phyloP scores from a whole-genome alignment of 345 rosid species.

The Salix udensis region DNA sequence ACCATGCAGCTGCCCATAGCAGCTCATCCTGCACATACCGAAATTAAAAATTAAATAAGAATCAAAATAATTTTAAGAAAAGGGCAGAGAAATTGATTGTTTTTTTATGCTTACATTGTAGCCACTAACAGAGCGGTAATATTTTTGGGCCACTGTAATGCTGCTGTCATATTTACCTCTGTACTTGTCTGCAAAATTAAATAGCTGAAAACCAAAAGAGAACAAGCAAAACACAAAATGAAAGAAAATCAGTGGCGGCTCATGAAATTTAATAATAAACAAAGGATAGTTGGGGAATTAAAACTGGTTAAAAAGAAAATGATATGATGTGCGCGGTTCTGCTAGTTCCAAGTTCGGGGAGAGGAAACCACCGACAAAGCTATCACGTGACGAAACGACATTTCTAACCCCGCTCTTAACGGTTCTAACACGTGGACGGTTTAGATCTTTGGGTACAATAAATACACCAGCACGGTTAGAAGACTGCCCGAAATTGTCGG shows the following conservation, averaged over 20 bases:
- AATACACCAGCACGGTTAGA: constrained; percentile 31
- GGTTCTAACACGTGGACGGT: constrained; percentile 37
- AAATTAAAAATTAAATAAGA: constrained; percentile 3
- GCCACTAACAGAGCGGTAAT: constrained; percentile 82
- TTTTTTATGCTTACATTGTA: constrained; percentile 54
- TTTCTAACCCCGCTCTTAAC: neutral
- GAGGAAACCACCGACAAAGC: constrained; percentile 27
- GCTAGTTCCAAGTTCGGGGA: neutral
- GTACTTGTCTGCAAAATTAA: constrained; percentile 92
- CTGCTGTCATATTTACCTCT: constrained; percentile 95
- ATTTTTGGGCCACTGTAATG: constrained; percentile 75
- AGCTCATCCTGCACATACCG: constrained; percentile 67
- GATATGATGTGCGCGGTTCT: neutral
- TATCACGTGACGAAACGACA: constrained; percentile 26
- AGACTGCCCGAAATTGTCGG: constrained; percentile 42
- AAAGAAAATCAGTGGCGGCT: constrained; percentile 1
- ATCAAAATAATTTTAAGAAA: neutral
- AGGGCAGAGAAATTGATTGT: too few relatives aligned
- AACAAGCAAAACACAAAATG: neutral
- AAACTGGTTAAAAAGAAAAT: neutral
- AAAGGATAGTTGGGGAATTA: constrained; percentile 7
- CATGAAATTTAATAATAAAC: neutral
- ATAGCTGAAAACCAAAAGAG: constrained; percentile 50
- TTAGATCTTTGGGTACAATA: constrained; percentile 26
- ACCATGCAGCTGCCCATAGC: constrained; percentile 98